Percentiles rank a stretch among this genome's conserved stretches.
These are phyloP conservation scores for Calonectria pseudoturangicola DNA, from an alignment of 2,329 filamentous ascomycete genomes.

Conservation along the genomic window DNA sequence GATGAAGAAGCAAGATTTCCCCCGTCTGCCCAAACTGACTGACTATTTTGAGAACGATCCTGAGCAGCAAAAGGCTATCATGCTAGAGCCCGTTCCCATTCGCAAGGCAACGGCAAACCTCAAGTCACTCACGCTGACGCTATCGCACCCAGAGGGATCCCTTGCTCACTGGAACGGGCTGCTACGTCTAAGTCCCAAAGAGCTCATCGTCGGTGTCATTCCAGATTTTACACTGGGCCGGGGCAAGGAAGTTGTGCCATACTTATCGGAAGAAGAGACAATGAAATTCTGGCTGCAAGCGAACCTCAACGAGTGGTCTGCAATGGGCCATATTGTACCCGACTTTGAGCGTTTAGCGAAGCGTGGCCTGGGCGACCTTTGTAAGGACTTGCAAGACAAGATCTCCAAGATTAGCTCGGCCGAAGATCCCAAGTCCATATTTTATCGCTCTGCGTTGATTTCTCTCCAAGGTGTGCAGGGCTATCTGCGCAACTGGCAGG, in stretches of 20 bases:
- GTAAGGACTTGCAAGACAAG: not conserved
- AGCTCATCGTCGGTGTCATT: conserved; percentile 13
- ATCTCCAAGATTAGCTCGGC: no score
- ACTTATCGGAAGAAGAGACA: conserved; percentile 1
- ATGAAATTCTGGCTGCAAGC: conserved; percentile 9
- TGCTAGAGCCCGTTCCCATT: not conserved
- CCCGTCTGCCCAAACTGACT: not conserved
- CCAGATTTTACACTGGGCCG: conserved; percentile 15
- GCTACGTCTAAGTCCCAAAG: not conserved
- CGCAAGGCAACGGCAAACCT: conserved; percentile 10
- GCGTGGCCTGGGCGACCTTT: not conserved
- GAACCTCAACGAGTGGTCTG: not conserved
- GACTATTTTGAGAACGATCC: not conserved
- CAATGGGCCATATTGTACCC: conserved; percentile 9
- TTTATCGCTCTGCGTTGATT: not conserved
- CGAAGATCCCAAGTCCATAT: not conserved
- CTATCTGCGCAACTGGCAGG: conserved; percentile 5
- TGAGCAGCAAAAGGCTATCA: not conserved
- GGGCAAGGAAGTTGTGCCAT: conserved; percentile 20
- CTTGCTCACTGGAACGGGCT: conserved; percentile 4
- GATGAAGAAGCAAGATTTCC: conserved; percentile 9
- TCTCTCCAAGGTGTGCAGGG: conserved; percentile 1
- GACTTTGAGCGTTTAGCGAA: not conserved
- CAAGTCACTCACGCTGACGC: not conserved
- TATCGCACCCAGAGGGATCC: not conserved